Base-by-base conservation (phyloP, 2,329 filamentous ascomycete genomes). In the Cladophialophora exuberans region DNA sequence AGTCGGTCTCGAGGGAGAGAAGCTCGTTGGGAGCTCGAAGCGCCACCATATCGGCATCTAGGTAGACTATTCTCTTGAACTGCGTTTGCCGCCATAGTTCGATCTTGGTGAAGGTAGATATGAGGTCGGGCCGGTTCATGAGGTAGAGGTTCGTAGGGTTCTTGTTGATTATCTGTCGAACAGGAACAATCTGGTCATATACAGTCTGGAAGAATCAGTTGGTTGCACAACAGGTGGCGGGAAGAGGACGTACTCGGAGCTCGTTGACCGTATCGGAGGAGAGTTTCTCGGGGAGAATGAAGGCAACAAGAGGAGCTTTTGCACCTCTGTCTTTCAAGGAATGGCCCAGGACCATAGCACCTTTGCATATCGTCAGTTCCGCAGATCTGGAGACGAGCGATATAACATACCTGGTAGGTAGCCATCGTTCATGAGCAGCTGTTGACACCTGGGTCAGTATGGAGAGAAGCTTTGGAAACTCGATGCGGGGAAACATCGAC, bases 51-150 rank as follows among this genome's bases (percentile, higher is more conserved):
- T 99, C 94, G 59, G 92, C 89, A 70, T 99, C 94, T 60, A 99
- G 80, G 72, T 97, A 99, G 54, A 99, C 89, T 53, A 99, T 90
- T 74, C 88, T 93, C 62, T 87, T 84, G 72, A 93, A 99, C 68
- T 96, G 90, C 2, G 84, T 87, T 73, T 92, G 88, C 62, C 87
- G 89, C 94, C 94, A 99, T 15, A 99, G 80, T 63, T 90, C 86
- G 73, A 99, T 92, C 77, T 99, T 99, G 64, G 94, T 97, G 69
- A 97, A 97, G 60, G 92, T 89, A 23, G 91, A 93, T 67, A 93
- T 86, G 46, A 99, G 81, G 68, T 99, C 94, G 60, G 86, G 83
- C 49, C 94, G 89, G 70, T 91, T 86, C 92, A 99, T 97, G 52
- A 97, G 82, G 71, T 87, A 85, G 53, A 99, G 83, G 67, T 97